Conservation (phyloP, 805 yeast species). For the Suhomyces emberorum region DNA sequence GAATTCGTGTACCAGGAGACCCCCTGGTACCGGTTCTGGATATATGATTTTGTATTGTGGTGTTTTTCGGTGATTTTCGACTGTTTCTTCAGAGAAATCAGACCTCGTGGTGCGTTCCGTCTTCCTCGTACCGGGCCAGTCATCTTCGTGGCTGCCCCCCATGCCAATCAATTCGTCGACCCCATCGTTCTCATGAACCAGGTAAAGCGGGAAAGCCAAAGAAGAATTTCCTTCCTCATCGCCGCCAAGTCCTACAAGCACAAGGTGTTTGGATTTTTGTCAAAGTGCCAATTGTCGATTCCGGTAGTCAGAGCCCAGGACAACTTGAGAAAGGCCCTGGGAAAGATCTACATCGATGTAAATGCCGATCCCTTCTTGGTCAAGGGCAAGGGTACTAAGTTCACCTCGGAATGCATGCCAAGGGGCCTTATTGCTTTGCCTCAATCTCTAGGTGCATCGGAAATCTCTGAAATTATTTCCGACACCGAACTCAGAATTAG, state of each 20-base stretch:
- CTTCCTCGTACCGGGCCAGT: slow-evolving; percentile 74
- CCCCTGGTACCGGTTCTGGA: slow-evolving; percentile 25
- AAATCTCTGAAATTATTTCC: slow-evolving; percentile 60
- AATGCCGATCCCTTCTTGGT: slow-evolving; percentile 52
- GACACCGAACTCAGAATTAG: slow-evolving; percentile 69
- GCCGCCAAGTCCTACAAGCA: slow-evolving; percentile 76
- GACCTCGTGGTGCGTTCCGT: slow-evolving; percentile 81
- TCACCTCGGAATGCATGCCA: slow-evolving; percentile 57
- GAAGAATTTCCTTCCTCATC: slow-evolving; percentile 76
- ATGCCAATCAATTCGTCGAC: slow-evolving; percentile 88
- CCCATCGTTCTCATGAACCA: slow-evolving; percentile 82
- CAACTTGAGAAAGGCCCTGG: slow-evolving; percentile 62
- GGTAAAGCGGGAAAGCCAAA: slow-evolving; percentile 60
- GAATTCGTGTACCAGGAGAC: slow-evolving; percentile 8
- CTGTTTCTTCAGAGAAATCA: slow-evolving; percentile 82
- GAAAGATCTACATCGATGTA: slow-evolving; percentile 56
- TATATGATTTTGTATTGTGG: slow-evolving; percentile 40
- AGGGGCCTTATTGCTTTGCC: slow-evolving; percentile 78
- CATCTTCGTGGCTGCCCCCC: slow-evolving; percentile 94
- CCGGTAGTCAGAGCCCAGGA: slow-evolving; percentile 95
- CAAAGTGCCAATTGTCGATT: slow-evolving; percentile 74
- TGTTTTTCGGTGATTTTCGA: slow-evolving; percentile 40
- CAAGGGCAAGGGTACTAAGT: slow-evolving; percentile 63
- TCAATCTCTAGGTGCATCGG: slow-evolving; percentile 70
- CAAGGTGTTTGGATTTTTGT: slow-evolving; percentile 67